phyloP scores from a whole-genome alignment of 2,329 filamentous ascomycete genomes.

The Byssochlamys sp. region DNA sequence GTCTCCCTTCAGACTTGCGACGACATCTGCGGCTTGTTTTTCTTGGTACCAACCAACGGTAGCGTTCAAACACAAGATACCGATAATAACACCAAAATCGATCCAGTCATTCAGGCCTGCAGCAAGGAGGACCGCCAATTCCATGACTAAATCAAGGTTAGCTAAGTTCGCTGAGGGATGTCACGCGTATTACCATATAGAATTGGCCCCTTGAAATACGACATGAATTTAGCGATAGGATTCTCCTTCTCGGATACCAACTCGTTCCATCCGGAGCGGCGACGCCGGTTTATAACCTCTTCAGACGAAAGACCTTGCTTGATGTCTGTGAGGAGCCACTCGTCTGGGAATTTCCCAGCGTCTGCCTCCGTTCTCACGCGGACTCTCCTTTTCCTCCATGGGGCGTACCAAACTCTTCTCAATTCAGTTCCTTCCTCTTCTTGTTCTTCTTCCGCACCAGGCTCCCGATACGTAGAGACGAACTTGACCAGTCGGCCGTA shows the following conservation, averaged over 20 bases:
- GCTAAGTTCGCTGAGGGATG: slow-evolving; percentile 1
- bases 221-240: slow-evolving; percentile 61
- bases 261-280: slow-evolving; percentile 61
- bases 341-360: slow-evolving; percentile 45
- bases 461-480: slow-evolving; percentile 57
- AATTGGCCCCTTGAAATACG: slow-evolving; percentile 66
- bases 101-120: slow-evolving; percentile 66
- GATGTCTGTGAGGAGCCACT: slow-evolving; percentile 62
- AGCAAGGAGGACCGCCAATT: slow-evolving; percentile 63
- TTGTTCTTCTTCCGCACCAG: slow-evolving; percentile 30
- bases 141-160: slow-evolving; percentile 47
- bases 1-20: slow-evolving; percentile 65
- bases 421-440: slow-evolving; percentile 34
- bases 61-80: slow-evolving; percentile 65
- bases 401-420: slow-evolving; percentile 52
- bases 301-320: slow-evolving; percentile 49
- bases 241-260: slow-evolving; percentile 70
- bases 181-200: slow-evolving; percentile 55
- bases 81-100: slow-evolving; percentile 68
- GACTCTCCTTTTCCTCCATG: slow-evolving; percentile 40
- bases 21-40: slow-evolving; percentile 69
- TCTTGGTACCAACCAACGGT: slow-evolving; percentile 72
- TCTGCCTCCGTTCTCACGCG: slow-evolving; percentile 16
- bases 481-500: slow-evolving; percentile 59
- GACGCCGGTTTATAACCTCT: slow-evolving; percentile 55